Conservation (phyloP, 164 flowering plant species). For the Stephania yunnanensis region DNA sequence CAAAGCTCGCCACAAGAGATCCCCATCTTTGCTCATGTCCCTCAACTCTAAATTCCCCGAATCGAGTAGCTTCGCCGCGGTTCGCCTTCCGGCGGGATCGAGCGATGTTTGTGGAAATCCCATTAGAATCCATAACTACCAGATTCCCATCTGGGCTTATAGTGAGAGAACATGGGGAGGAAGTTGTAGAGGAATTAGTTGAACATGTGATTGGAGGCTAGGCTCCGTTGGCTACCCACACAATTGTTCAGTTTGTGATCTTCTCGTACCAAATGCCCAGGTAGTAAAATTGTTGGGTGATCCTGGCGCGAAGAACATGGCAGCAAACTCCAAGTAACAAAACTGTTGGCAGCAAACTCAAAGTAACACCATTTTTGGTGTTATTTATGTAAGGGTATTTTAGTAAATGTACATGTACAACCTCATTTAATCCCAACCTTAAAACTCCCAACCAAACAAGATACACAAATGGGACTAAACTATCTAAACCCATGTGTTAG, state of each 20-base stretch:
- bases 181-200: not conserved
- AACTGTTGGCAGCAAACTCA: too few relatives aligned
- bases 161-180: constrained; percentile 18
- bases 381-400: too few relatives aligned
- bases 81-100: too few relatives aligned
- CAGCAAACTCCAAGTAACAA: too few relatives aligned
- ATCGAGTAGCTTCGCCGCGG: constrained; percentile 17
- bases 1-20: constrained; percentile 1
- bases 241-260: not conserved
- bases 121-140: not conserved
- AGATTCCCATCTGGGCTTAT: constrained; percentile 10
- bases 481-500: too few relatives aligned
- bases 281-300: not conserved
- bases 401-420: too few relatives aligned
- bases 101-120: not conserved
- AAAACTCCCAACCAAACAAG: too few relatives aligned
- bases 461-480: too few relatives aligned
- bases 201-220: constrained; percentile 16
- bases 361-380: too few relatives aligned
- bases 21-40: not conserved
- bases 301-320: not conserved
- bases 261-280: constrained; percentile 1
- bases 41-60: constrained; percentile 31
- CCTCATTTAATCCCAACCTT: too few relatives aligned
- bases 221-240: constrained; percentile 9